Percentiles rank a stretch among this genome's conserved stretches.
phyloP scores from a whole-genome alignment of 2,329 filamentous ascomycete species.

The Teratosphaeriaceae sp. region DNA sequence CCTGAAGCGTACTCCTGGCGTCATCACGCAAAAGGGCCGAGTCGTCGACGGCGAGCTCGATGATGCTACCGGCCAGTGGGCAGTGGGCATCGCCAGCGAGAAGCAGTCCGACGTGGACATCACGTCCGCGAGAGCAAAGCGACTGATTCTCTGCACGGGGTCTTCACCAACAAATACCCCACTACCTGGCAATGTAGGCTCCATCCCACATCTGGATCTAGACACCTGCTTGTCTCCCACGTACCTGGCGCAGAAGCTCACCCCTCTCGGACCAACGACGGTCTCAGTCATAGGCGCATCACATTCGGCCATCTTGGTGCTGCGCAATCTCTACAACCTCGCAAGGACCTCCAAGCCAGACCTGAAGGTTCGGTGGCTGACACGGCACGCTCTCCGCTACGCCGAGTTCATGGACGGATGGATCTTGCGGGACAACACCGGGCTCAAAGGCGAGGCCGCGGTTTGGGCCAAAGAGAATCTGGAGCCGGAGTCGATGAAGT shows the following conservation, averaged over 20 bases:
- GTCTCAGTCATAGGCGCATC: constrained; percentile 56
- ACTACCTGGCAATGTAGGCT: constrained; percentile 36
- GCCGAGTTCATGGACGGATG: constrained; percentile 57
- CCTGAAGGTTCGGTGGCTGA: constrained; percentile 57
- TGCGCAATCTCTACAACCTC: constrained; percentile 54
- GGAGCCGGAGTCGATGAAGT: constrained; percentile 43
- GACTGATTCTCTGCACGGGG: constrained; percentile 54
- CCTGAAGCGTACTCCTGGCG: constrained; percentile 33
- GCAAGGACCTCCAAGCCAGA: constrained; percentile 45
- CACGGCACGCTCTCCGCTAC: constrained; percentile 52
- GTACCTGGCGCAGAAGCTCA: constrained; percentile 37
- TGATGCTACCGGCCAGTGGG: constrained; percentile 31
- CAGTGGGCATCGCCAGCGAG: constrained; percentile 24
- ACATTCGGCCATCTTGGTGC: constrained; percentile 56
- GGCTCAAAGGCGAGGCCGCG: constrained; percentile 56
- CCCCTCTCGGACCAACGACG: constrained; percentile 33
- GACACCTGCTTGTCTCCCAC: constrained; percentile 52
- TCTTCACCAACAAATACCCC: constrained; percentile 43
- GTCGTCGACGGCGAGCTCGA: constrained; percentile 36
- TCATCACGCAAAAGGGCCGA: constrained; percentile 34
- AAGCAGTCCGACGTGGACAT: constrained; percentile 19
- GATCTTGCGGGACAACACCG: constrained; percentile 60
- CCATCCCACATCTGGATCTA: constrained; percentile 43
- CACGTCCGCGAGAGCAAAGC: constrained; percentile 30
- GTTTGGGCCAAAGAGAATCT: constrained; percentile 54